Evolutionary conservation across 768 basidiomycete genomes (phyloP).

Genomic region (Podaxis carcinomalis): DNA sequence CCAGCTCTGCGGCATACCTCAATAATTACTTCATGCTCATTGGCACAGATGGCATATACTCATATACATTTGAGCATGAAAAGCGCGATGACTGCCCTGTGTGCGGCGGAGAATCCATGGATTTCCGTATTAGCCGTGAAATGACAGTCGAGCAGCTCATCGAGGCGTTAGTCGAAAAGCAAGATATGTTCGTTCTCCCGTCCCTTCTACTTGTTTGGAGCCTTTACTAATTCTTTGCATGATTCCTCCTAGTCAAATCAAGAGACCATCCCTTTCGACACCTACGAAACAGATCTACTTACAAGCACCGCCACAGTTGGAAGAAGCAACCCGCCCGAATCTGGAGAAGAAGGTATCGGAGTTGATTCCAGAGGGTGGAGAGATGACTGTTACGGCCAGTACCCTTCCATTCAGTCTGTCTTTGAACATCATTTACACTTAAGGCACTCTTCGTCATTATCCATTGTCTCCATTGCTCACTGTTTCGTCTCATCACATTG

Average conservation of each 20-base stretch:
- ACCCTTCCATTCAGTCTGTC: constrained; percentile 85
- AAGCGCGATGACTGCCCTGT: constrained; percentile 92
- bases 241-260: constrained; percentile 72
- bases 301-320: constrained; percentile 90
- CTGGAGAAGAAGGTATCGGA: constrained; percentile 83
- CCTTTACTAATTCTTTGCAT: background rate
- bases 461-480: background rate
- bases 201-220: background rate
- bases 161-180: constrained; percentile 80
- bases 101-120: constrained; percentile 87
- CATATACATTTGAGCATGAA: constrained; percentile 96
- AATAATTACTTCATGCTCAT: constrained; percentile 99
- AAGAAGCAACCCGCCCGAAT: constrained; percentile 86
- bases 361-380: constrained; percentile 70
- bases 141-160: constrained; percentile 85
- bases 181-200: constrained; percentile 74
- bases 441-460: background rate
- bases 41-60: constrained; percentile 94
- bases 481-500: background rate
- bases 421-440: constrained; percentile 54
- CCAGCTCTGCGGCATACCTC: constrained; percentile 88
- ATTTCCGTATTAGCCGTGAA: constrained; percentile 64
- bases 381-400: constrained; percentile 84
- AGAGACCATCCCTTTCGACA: constrained; percentile 88
- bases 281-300: constrained; percentile 79